A percentile compares a stretch with the other conserved stretches of the same genome.
Evolutionary conservation across 352 stramenopile genomes (phyloP).

Genomic region (Phytophthora pinifolia): DNA sequence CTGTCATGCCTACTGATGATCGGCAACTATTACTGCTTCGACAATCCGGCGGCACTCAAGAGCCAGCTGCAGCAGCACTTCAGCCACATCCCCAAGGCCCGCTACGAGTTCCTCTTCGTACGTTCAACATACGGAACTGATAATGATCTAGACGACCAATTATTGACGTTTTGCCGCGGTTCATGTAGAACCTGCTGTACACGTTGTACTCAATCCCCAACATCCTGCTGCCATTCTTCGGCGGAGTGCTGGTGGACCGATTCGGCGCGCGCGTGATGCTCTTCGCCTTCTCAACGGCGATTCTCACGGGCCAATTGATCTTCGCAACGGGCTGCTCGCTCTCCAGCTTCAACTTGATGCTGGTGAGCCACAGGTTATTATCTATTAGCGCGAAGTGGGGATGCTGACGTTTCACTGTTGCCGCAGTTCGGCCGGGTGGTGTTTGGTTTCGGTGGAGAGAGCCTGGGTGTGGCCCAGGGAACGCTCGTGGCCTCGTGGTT

Average conservation of each 20-base stretch:
- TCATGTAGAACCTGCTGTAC: constrained; percentile 90
- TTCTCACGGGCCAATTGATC: constrained; percentile 85
- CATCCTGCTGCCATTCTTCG: constrained; percentile 92
- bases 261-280: constrained; percentile 86
- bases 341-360: constrained; percentile 80
- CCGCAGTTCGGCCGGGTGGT: constrained; percentile 83
- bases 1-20: constrained; percentile 90
- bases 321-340: constrained; percentile 86
- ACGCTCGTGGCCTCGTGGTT: constrained; percentile 94
- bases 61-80: constrained; percentile 88
- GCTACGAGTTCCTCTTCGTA: constrained; percentile 86
- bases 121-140: constrained; percentile 7
- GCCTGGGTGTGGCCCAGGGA: constrained; percentile 87
- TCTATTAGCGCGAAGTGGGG: background rate
- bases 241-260: constrained; percentile 89
- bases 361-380: constrained; percentile 29
- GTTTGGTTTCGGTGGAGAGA: constrained; percentile 93
- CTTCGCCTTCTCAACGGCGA: constrained; percentile 82
- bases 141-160: constrained; percentile 1
- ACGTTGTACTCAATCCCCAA: constrained; percentile 94
- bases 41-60: constrained; percentile 88
- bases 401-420: constrained; percentile 9
- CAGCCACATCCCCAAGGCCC: constrained; percentile 62
- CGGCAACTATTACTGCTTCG: constrained; percentile 92
- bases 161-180: background rate